Evolutionary conservation across 1,284 basidiomycete genomes (phyloP).

Genomic region (Cyathus pygmaeus): DNA sequence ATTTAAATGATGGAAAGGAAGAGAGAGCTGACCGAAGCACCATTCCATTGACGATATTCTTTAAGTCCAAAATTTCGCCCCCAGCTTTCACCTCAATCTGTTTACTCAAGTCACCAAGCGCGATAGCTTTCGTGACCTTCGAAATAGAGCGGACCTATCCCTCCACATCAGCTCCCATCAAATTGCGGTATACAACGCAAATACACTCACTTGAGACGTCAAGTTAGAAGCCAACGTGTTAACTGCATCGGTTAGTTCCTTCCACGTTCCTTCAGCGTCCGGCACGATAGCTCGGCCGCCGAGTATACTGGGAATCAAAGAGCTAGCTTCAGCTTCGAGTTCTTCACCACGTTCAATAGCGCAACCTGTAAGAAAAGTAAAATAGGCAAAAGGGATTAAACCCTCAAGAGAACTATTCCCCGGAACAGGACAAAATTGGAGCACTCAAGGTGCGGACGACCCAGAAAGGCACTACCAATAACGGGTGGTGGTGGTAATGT

Average conservation of each 20-base stretch:
- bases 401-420: too few relatives aligned
- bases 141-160: slow-evolving; percentile 88
- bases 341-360: too few relatives aligned
- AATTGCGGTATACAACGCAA: too few relatives aligned
- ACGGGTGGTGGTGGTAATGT: too few relatives aligned
- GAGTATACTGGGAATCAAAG: slow-evolving; percentile 66
- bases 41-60: slow-evolving; percentile 99
- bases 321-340: neutral
- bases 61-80: slow-evolving; percentile 96
- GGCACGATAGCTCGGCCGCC: slow-evolving; percentile 93
- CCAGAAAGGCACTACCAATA: too few relatives aligned
- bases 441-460: too few relatives aligned
- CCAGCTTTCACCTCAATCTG: slow-evolving; percentile 97
- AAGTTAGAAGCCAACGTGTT: slow-evolving; percentile 95
- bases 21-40: slow-evolving; percentile 69
- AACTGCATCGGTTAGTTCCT: slow-evolving; percentile 88
- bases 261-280: slow-evolving; percentile 95
- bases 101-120: slow-evolving; percentile 92
- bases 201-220: slow-evolving; percentile 75
- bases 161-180: neutral
- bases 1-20: neutral
- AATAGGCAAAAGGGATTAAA: too few relatives aligned
- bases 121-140: slow-evolving; percentile 93
- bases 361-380: neutral
- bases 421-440: too few relatives aligned